These are phyloP conservation scores for Aureoboletus auriporus DNA, from an alignment of 768 basidiomycete genomes.

Conservation along the genomic window DNA sequence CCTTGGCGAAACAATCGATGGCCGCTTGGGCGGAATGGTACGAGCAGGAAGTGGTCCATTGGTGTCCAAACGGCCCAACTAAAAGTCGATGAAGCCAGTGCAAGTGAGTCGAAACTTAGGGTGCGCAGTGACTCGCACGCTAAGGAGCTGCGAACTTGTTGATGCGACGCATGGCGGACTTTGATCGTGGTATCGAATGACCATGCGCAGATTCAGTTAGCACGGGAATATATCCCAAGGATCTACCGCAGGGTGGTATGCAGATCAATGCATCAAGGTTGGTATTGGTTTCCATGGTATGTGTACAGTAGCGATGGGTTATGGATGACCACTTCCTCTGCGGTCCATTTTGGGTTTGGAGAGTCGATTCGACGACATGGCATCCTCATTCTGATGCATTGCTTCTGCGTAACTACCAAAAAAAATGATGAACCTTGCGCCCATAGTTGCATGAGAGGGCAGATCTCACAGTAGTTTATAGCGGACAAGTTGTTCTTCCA, in stretches of 20 bases:
- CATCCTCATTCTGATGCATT: slow-evolving; percentile 73
- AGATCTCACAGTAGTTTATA: slow-evolving; percentile 77
- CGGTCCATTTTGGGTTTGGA: slow-evolving; percentile 31
- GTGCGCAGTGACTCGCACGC: too few species aligned
- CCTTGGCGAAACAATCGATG: too few species aligned
- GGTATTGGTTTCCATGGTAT: slow-evolving; percentile 14
- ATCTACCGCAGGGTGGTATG: slow-evolving; percentile 1
- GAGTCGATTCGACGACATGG: slow-evolving; percentile 60
- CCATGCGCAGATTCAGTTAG: slow-evolving; percentile 11
- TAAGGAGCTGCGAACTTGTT: too few species aligned
- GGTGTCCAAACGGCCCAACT: too few species aligned
- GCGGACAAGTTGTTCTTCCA: slow-evolving; percentile 89
- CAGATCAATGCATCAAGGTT: background rate
- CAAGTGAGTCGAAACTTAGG: too few species aligned
- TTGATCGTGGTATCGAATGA: background rate
- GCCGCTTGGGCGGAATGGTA: too few species aligned
- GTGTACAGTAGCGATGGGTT: slow-evolving; percentile 4
- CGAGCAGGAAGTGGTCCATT: too few species aligned
- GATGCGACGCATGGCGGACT: too few species aligned
- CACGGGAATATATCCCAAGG: slow-evolving; percentile 7
- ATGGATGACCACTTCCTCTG: slow-evolving; percentile 19
- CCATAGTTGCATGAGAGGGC: background rate
- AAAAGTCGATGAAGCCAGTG: too few species aligned
- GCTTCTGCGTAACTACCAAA: slow-evolving; percentile 59
- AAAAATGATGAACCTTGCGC: background rate